phyloP scores from a whole-genome alignment of 208 protist genomes.

The Leishmania guyanensis region DNA sequence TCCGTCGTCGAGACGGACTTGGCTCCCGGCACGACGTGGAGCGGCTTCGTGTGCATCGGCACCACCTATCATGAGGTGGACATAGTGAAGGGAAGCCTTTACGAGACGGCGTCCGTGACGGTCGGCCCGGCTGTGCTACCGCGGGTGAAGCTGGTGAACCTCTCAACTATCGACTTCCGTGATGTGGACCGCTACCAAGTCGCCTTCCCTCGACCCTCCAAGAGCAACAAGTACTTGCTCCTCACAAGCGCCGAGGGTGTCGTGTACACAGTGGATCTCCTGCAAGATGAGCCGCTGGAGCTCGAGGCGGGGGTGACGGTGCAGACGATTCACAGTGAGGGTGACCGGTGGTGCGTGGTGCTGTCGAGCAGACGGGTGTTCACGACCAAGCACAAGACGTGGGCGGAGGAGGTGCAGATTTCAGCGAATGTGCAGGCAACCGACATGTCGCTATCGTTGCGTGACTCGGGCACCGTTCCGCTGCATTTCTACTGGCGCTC shows the following conservation, averaged over 20 bases:
- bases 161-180: constrained; percentile 38
- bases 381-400: constrained; percentile 14
- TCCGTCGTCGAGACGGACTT: constrained; percentile 38
- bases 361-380: constrained; percentile 18
- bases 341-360: constrained; percentile 24
- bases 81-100: constrained; percentile 40
- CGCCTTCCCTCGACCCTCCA: constrained; percentile 29
- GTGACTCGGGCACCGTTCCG: constrained; percentile 27
- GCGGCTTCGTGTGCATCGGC: constrained; percentile 40
- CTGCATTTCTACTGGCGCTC: constrained; percentile 30
- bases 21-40: constrained; percentile 38
- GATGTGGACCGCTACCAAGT: constrained; percentile 30
- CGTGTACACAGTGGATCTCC: constrained; percentile 20
- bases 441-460: constrained; percentile 25
- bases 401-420: constrained; percentile 29
- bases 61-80: constrained; percentile 25
- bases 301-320: constrained; percentile 33
- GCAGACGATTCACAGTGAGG: constrained; percentile 14
- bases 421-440: constrained; percentile 33
- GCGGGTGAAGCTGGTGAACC: constrained; percentile 57
- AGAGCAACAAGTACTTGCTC: constrained; percentile 37
- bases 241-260: constrained; percentile 28
- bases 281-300: constrained; percentile 32
- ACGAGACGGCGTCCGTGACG: constrained; percentile 50
- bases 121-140: constrained; percentile 39